phyloP scores from a whole-genome alignment of 2,329 filamentous ascomycete genomes.

The Madurella fahalii region DNA sequence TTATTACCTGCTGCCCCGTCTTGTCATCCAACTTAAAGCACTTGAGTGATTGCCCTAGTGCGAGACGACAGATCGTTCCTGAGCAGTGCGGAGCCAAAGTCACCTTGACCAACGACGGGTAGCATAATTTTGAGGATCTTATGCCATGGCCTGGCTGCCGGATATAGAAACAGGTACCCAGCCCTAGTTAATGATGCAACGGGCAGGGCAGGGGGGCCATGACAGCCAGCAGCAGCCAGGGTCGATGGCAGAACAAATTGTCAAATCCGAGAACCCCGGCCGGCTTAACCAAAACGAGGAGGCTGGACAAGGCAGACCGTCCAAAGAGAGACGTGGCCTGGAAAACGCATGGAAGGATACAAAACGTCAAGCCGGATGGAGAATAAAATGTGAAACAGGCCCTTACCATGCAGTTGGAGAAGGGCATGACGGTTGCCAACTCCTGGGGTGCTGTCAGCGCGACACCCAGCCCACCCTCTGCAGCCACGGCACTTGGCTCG shows the following conservation, averaged over 20 bases:
- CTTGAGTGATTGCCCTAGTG: constrained; percentile 44
- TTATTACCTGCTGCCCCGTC: constrained; percentile 39
- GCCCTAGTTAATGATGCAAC: constrained; percentile 40
- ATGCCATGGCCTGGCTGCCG: constrained; percentile 49
- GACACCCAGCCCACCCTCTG: constrained; percentile 13
- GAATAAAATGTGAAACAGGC: constrained; percentile 43
- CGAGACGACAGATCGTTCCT: constrained; percentile 47
- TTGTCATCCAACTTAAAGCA: constrained; percentile 44
- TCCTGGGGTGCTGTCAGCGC: constrained; percentile 25
- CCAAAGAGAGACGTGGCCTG: constrained; percentile 32
- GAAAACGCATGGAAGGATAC: constrained; percentile 40
- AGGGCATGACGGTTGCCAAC: constrained; percentile 38
- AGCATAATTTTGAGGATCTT: constrained; percentile 59
- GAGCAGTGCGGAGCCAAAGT: constrained; percentile 40
- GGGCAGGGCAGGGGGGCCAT: constrained; percentile 23
- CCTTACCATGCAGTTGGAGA: constrained; percentile 41
- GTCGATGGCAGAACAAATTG: constrained; percentile 30
- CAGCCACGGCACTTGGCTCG: constrained; percentile 26
- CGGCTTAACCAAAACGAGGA: constrained; percentile 32
- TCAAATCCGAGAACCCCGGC: constrained; percentile 30
- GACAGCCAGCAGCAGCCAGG: constrained; percentile 34
- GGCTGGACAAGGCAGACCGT: constrained; percentile 21
- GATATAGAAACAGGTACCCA: constrained; percentile 49
- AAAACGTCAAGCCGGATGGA: constrained; percentile 38
- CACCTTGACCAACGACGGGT: constrained; percentile 46